These are phyloP conservation scores for Uronychia setigera DNA, from an alignment of 73 alveolate genomes.

Conservation along the genomic window DNA sequence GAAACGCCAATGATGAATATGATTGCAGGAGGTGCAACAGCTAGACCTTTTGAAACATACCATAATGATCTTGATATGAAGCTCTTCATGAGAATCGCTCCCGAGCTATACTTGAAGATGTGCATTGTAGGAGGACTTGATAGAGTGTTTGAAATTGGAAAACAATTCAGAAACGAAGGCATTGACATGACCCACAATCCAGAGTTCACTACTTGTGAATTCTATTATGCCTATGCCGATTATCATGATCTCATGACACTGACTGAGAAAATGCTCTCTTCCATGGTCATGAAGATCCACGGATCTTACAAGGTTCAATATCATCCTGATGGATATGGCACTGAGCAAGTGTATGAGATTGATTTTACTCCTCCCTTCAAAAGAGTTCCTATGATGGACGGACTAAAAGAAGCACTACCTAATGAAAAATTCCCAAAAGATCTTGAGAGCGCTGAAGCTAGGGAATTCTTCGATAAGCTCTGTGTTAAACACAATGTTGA, in stretches of 20 bases:
- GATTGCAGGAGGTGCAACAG: constrained; percentile 99
- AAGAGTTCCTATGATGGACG: constrained; percentile 94
- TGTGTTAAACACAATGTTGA: constrained; percentile 84
- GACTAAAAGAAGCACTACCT: constrained; percentile 79
- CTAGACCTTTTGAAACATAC: constrained; percentile 98
- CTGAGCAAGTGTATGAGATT: constrained; percentile 77
- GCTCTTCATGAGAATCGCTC: constrained; percentile 99
- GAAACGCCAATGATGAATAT: constrained; percentile 99
- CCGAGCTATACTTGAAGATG: constrained; percentile 99
- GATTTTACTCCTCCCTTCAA: constrained; percentile 99
- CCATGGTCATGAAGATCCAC: constrained; percentile 84
- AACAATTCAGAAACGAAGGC: constrained; percentile 99
- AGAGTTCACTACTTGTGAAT: constrained; percentile 99
- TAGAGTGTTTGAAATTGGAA: constrained; percentile 99
- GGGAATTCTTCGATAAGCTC: constrained; percentile 81
- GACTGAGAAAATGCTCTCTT: constrained; percentile 94
- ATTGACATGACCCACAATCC: constrained; percentile 99
- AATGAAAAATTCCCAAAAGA: constrained; percentile 79
- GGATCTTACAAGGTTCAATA: constrained; percentile 94
- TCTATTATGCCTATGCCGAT: constrained; percentile 99
- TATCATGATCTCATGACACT: constrained; percentile 97
- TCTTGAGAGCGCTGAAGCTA: constrained; percentile 91
- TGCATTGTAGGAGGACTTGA: constrained; percentile 99
- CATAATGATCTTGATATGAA: constrained; percentile 98
- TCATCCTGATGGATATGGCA: constrained; percentile 91